Base-by-base conservation (phyloP, 2,329 filamentous ascomycete genomes). In the Clathrospora elynae region DNA sequence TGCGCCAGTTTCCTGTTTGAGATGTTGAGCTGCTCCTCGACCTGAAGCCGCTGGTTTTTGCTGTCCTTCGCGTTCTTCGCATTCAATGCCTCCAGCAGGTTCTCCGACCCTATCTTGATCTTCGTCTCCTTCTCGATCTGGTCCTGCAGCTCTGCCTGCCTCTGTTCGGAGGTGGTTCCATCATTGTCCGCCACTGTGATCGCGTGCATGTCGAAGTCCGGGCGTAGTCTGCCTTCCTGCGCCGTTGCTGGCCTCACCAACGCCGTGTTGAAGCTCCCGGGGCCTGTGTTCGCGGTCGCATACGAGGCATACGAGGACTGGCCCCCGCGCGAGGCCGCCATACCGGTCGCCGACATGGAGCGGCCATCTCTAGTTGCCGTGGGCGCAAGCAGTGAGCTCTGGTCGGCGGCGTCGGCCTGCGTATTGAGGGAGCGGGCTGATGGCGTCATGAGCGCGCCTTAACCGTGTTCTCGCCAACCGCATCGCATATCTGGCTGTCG, bases 61-160 rank as follows among this genome's bases (percentile, higher is more conserved):
- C 88, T 87, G 69, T 97, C 92, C 73, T 97, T 99, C 31, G 89
- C 87, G 70, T 95, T 96, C 73, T 99, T 99, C 30, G 85, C 82
- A 68, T 96, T 90, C 54, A 99, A 75, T 9, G 93, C 93, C 74
- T 99, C 93, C 25, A 99, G 78, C 82, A 99, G 85, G 68, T 99
- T 99, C 76, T 99, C 93, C 44, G 92, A 96, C 13, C 93, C 93
- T 61, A 92, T 88, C 71, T 95, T 96, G 67, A 99, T 97, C 77
- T 97, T 97, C 74, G 91, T 85, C 74, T 99, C 95, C 62, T 95
- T 92, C 57, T 90, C 92, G 53, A 99, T 86, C 63, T 86, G 83
- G 59, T 96, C 91, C 62, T 87, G 85, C 51, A 96, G 79, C 36
- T 82, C 78, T 14, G 84, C 81, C 60, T 96, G 83, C 26, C 84